Base-by-base conservation (phyloP, 2,329 filamentous ascomycete genomes). In the Lojkania enalia region DNA sequence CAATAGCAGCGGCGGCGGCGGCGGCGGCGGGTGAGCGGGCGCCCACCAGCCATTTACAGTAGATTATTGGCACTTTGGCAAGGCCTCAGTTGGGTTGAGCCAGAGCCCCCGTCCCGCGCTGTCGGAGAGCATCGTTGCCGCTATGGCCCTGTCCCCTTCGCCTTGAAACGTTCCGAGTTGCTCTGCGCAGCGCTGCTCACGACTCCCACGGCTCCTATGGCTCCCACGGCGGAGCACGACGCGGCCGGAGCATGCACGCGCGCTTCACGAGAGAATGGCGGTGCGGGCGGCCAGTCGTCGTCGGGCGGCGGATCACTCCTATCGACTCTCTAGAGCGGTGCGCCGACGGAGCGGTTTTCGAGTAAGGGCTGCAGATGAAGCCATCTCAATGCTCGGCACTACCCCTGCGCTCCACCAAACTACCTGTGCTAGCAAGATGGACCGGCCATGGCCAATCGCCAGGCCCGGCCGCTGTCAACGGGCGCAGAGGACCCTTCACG, bases 321-420 rank as follows among this genome's bases (percentile, higher is more conserved):
- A n/a, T n/a, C n/a, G n/a, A n/a, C n/a, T 55, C 54, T 58, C 48
- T 54, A 58, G 51, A 53, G 51, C 47, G 38, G 11, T 9, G 49
- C 27, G 35, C 56, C 61, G 54, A 47, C 35, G 44, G 37, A 42
- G 54, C 57, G 57, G 58, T 52, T 53, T 43, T 57, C 60, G 59
- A 60, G 54, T 56, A 58, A 61, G 58, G 54, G 50, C 51, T 65
- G 61, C 57, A 61, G 53, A 48, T 46, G 43, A 44, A 42, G 45
- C 53, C 56, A 33, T 33, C 30, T 9, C 7, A 7, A 27, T 27
- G 23, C 23, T 52, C 51, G 27, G 31, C 15, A 31, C 25, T 32
- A 29, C 44, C 50, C 47, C 50, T 51, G 44, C 44, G 25, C 46
- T 58, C 61, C 56, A 59, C 59, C 50, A 46, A 51, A 50, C 54